These are phyloP conservation scores for Russula earlei DNA, from an alignment of 768 basidiomycete genomes.

Conservation along the genomic window DNA sequence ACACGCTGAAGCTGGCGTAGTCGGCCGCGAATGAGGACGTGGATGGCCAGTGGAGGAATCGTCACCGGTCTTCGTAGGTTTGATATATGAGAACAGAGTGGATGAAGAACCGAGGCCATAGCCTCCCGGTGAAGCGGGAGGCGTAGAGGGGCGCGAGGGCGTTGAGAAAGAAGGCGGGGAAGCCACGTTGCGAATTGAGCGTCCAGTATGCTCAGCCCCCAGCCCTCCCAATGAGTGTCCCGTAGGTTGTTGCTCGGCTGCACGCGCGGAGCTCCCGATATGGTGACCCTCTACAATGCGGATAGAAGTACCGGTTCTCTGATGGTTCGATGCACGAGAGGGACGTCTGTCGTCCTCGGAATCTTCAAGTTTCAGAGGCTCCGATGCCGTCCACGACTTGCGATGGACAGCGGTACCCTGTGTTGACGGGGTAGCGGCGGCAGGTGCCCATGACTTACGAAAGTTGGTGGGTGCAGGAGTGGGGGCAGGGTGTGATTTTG, in stretches of 20 bases:
- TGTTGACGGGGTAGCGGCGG: not conserved
- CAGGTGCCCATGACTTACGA: constrained; percentile 15
- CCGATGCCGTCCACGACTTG: constrained; percentile 11
- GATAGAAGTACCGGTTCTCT: not conserved
- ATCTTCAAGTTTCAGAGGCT: constrained; percentile 1
- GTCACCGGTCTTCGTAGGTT: constrained; percentile 40
- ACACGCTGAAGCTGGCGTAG: constrained; percentile 11
- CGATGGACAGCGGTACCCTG: not conserved
- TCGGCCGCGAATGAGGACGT: constrained; percentile 21
- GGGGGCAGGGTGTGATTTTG: not conserved
- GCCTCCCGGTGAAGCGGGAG: constrained; percentile 9
- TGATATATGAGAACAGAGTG: constrained; percentile 63
- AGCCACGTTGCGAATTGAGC: constrained; percentile 8
- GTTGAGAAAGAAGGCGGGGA: constrained; percentile 9
- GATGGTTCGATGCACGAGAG: not conserved
- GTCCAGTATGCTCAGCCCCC: not conserved
- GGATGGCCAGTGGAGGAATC: constrained; percentile 25
- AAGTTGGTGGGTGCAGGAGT: not conserved
- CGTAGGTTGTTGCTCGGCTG: not conserved
- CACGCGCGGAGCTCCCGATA: not conserved
- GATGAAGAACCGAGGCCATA: constrained; percentile 52
- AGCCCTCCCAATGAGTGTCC: not conserved
- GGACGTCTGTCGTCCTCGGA: not conserved
- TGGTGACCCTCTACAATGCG: constrained; percentile 1
- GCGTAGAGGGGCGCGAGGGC: constrained; percentile 5